Percentiles rank a stretch among this genome's conserved stretches.
phyloP scores from a whole-genome alignment of 306 rosid species.

The Quercus agrifolia region DNA sequence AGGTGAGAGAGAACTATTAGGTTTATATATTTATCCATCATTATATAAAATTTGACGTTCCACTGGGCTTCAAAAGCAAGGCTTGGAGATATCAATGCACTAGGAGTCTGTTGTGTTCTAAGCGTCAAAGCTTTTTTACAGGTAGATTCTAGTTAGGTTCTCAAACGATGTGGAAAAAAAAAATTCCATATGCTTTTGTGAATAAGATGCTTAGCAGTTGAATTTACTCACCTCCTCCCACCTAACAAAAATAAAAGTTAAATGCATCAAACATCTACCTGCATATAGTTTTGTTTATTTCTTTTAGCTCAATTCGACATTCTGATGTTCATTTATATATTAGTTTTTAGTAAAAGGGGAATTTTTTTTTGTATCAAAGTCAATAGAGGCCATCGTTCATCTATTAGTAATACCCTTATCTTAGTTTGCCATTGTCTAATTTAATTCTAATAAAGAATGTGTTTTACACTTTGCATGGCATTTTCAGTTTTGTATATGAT shows the following conservation, averaged over 20 bases:
- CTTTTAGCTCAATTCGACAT: not conserved
- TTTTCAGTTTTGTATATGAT: not conserved
- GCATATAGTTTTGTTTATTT: not conserved
- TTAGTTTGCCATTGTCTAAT: not conserved
- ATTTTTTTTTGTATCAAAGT: not conserved
- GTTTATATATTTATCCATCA: not conserved
- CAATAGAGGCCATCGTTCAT: not conserved
- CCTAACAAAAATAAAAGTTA: not conserved
- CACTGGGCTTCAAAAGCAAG: not conserved
- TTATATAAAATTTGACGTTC: not conserved
- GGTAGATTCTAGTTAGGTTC: not conserved
- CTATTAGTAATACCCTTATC: not conserved
- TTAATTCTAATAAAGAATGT: not conserved
- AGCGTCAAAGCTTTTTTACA: not conserved
- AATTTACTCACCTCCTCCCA: not conserved
- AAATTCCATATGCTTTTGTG: not conserved
- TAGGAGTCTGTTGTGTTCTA: not conserved
- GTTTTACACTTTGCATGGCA: conserved; percentile 1
- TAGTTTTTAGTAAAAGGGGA: not conserved
- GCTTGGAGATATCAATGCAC: not conserved
- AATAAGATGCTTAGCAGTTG: not conserved
- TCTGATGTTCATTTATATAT: not conserved
- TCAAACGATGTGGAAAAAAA: not conserved
- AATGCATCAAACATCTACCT: not conserved
- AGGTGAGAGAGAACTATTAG: not conserved